Conservation (phyloP, 371 early-diverging fungal species). For the Massospora cicadina region DNA sequence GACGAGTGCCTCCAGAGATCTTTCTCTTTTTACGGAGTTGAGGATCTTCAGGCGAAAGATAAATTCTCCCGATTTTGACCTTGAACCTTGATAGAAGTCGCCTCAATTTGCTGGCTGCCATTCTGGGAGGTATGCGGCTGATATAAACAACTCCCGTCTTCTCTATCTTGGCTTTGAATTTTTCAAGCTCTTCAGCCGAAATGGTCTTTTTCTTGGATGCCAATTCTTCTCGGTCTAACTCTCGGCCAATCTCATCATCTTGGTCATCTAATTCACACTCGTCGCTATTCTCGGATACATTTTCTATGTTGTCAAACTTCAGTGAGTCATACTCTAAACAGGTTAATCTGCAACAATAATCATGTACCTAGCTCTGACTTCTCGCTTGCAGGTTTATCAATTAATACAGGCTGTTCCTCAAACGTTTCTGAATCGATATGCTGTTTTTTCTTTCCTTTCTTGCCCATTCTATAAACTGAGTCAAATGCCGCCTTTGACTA, state of each 20-base stretch:
- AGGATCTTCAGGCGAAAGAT: slow-evolving; percentile 62
- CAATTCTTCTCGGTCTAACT: not conserved
- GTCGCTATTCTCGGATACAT: too few relatives aligned
- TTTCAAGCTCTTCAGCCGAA: slow-evolving; percentile 12
- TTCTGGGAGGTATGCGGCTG: slow-evolving; percentile 77
- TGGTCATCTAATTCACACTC: too few relatives aligned
- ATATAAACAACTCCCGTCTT: slow-evolving; percentile 79
- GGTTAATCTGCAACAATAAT: too few relatives aligned
- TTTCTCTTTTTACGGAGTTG: slow-evolving; percentile 34
- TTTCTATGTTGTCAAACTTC: too few relatives aligned
- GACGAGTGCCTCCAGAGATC: slow-evolving; percentile 52
- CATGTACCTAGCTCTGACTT: too few relatives aligned
- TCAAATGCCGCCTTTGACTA: too few relatives aligned
- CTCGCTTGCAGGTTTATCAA: too few relatives aligned
- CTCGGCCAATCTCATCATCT: not conserved
- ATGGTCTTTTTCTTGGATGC: not conserved
- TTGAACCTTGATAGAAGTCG: slow-evolving; percentile 37
- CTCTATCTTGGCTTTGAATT: slow-evolving; percentile 48
- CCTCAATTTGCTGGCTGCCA: slow-evolving; percentile 67
- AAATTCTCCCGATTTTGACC: slow-evolving; percentile 71
- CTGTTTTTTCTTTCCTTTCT: too few relatives aligned
- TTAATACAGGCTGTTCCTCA: too few relatives aligned
- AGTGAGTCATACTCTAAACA: too few relatives aligned
- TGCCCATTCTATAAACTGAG: too few relatives aligned
- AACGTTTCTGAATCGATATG: too few relatives aligned